Percentiles rank a stretch among this genome's conserved stretches.
These are phyloP conservation scores for Symbiodinium natans DNA, from an alignment of 73 alveolate species.

Conservation along the genomic window DNA sequence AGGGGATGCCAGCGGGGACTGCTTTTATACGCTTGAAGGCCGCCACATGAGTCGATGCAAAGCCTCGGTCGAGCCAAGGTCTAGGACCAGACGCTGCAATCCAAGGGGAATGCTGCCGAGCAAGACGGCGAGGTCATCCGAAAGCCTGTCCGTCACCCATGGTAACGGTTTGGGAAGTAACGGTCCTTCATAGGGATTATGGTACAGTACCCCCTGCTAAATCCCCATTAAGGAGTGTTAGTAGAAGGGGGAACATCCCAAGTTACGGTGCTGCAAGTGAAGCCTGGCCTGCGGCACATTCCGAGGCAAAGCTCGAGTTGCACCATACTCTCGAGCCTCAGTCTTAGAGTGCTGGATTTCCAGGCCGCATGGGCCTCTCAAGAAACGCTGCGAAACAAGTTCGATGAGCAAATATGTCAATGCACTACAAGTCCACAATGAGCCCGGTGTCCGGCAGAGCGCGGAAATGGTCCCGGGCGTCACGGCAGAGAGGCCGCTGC, in stretches of 20 bases:
- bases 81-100: background rate
- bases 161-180: too few species aligned
- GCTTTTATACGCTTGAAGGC: background rate
- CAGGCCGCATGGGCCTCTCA: background rate
- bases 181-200: too few species aligned
- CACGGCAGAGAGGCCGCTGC: background rate
- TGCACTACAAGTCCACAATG: background rate
- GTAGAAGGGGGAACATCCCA: too few species aligned
- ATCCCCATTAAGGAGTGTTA: too few species aligned
- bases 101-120: background rate
- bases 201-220: too few species aligned
- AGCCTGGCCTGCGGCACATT: slow-evolving; percentile 10
- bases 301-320: slow-evolving; percentile 7
- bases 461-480: background rate
- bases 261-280: background rate
- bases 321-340: background rate
- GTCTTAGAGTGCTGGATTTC: background rate
- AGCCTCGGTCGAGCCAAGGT: background rate
- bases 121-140: background rate
- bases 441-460: background rate
- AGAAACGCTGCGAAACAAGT: background rate
- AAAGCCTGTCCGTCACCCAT: too few species aligned
- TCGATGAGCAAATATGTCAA: background rate
- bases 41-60: background rate
- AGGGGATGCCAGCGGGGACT: too few species aligned